A percentile compares a stretch with the other conserved stretches of the same genome.
These are phyloP conservation scores for Podospora comata DNA, from an alignment of 495 filamentous ascomycete species.

Conservation along the genomic window DNA sequence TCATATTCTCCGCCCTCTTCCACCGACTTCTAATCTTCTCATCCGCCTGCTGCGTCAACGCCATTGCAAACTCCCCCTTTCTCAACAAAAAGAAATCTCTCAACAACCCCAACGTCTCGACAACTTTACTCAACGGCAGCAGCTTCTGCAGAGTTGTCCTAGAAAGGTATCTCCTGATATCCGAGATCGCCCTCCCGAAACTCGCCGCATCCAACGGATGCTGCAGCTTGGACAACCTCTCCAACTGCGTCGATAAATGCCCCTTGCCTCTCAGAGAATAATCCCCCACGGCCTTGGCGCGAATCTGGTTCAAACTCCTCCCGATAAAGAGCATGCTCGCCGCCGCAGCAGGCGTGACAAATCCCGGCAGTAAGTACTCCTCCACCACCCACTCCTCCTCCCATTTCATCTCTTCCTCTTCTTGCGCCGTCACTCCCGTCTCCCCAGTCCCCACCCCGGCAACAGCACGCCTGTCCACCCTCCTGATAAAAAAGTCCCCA, in stretches of 20 bases:
- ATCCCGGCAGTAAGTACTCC: conserved; percentile 62
- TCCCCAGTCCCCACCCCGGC: neutral
- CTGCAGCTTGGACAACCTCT: conserved; percentile 63
- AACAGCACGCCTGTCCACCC: conserved; percentile 23
- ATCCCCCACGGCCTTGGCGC: conserved; percentile 58
- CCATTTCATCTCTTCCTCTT: conserved; percentile 4
- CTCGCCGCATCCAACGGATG: conserved; percentile 69
- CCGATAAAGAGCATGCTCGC: conserved; percentile 88
- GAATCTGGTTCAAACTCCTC: conserved; percentile 78
- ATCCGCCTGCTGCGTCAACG: conserved; percentile 80
- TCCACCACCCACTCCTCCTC: conserved; percentile 30
- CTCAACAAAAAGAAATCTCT: conserved; percentile 85
- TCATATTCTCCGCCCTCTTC: conserved; percentile 51
- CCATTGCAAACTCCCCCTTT: conserved; percentile 85
- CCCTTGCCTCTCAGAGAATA: conserved; percentile 12
- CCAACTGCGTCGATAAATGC: conserved; percentile 66
- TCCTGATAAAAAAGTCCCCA: conserved; percentile 79
- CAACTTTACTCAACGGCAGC: conserved; percentile 68
- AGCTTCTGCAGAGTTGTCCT: conserved; percentile 76
- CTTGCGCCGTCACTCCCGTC: neutral
- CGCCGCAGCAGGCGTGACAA: conserved; percentile 72
- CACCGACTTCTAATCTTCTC: conserved; percentile 61
- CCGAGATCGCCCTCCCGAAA: conserved; percentile 66
- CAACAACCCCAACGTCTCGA: conserved; percentile 72
- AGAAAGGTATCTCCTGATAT: conserved; percentile 76